These are phyloP conservation scores for Apiotrichum siamense DNA, from an alignment of 1,284 basidiomycete genomes.

Conservation along the genomic window DNA sequence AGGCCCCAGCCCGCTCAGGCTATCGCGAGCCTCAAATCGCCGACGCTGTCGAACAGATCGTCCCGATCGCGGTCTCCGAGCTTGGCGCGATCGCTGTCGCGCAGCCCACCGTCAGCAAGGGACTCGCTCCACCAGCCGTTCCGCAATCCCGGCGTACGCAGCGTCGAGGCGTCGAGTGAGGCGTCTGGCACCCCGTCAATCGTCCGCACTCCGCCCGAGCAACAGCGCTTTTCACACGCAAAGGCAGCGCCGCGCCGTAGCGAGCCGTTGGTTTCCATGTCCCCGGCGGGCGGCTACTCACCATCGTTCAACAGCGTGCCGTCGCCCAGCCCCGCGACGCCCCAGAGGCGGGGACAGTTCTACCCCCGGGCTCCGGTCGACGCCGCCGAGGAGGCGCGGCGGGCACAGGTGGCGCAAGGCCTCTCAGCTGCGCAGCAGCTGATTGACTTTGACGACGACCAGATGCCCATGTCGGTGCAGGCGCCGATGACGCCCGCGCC, in stretches of 20 bases:
- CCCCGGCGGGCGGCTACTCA: neutral
- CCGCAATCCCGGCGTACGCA: constrained; percentile 6
- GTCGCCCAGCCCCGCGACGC: neutral
- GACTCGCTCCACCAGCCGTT: constrained; percentile 15
- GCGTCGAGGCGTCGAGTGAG: constrained; percentile 18
- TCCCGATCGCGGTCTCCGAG: constrained; percentile 11
- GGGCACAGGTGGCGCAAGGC: constrained; percentile 77
- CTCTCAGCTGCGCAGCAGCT: constrained; percentile 77
- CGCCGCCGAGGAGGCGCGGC: constrained; percentile 66
- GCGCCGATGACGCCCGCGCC: constrained; percentile 24
- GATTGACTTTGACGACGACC: constrained; percentile 45
- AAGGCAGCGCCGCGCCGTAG: neutral
- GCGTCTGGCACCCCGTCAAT: constrained; percentile 4
- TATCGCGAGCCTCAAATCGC: neutral
- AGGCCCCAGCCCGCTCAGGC: no score
- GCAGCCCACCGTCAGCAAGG: constrained; percentile 15
- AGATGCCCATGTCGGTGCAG: neutral
- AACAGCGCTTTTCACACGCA: neutral
- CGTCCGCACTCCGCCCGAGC: constrained; percentile 9
- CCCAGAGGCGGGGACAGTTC: neutral
- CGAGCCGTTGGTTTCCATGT: neutral
- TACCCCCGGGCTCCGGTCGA: constrained; percentile 2
- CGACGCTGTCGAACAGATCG: neutral
- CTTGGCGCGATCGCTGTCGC: constrained; percentile 12
- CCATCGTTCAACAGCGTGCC: neutral